phyloP scores from a whole-genome alignment of 495 filamentous ascomycete genomes.

The Hypoxylon crocopeplum region DNA sequence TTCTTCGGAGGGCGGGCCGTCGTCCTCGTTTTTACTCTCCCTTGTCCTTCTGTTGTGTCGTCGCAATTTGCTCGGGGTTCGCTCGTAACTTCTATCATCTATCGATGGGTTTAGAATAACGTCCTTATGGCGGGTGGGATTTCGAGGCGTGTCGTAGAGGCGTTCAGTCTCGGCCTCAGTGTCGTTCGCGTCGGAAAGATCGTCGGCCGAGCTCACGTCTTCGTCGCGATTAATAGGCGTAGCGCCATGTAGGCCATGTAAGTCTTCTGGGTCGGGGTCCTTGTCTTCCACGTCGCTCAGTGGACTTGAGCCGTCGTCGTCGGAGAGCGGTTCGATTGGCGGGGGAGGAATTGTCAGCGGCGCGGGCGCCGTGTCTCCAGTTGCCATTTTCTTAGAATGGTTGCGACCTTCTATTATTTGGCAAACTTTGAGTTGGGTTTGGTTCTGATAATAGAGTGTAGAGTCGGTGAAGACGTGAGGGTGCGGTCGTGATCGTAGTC shows the following conservation, averaged over 20 bases:
- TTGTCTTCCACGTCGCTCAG: slow-evolving; percentile 92
- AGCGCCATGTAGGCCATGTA: slow-evolving; percentile 48
- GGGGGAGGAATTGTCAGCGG: slow-evolving; percentile 54
- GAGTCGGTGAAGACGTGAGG: not conserved
- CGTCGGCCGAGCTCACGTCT: slow-evolving; percentile 52
- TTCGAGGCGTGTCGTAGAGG: slow-evolving; percentile 88
- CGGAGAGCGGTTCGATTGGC: slow-evolving; percentile 45
- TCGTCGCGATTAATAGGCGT: slow-evolving; percentile 61
- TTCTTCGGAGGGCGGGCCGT: slow-evolving; percentile 51
- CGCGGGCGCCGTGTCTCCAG: slow-evolving; percentile 54
- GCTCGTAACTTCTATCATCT: slow-evolving; percentile 54
- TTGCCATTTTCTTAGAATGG: slow-evolving; percentile 46
- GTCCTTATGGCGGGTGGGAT: slow-evolving; percentile 64
- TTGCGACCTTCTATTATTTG: not conserved
- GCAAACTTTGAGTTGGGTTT: not conserved
- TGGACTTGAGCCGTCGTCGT: slow-evolving; percentile 63
- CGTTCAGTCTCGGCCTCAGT: slow-evolving; percentile 99
- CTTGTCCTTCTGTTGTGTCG: slow-evolving; percentile 42
- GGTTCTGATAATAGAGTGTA: not conserved
- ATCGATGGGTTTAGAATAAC: slow-evolving; percentile 60
- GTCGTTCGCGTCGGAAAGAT: slow-evolving; percentile 71
- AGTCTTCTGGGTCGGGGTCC: slow-evolving; percentile 55
- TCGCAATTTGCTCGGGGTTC: slow-evolving; percentile 73
- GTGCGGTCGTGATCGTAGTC: slow-evolving; percentile 5
- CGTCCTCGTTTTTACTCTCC: slow-evolving; percentile 47